Percentiles rank a stretch among this genome's conserved stretches.
Conservation (phyloP, 1,284 basidiomycete genomes). For the Ceratobasidium sp. region DNA sequence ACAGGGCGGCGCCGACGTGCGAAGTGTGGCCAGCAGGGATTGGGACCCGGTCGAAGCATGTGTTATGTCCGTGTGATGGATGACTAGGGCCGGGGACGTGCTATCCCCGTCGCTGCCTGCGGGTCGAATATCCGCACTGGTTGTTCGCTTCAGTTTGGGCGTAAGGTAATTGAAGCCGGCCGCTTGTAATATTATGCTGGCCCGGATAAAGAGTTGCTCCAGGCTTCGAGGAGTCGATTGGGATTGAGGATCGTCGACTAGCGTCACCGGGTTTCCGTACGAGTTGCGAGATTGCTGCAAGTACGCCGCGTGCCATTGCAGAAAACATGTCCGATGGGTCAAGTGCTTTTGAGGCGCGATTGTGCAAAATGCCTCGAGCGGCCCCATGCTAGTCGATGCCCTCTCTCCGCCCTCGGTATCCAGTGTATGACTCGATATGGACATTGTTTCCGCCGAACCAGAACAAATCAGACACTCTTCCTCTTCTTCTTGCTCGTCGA, state of each 20-base stretch:
- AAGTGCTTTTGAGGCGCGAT: conserved; percentile 49
- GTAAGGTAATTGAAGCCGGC: conserved; percentile 33
- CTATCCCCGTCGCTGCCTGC: not conserved
- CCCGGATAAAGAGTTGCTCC: conserved; percentile 31
- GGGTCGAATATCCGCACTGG: not conserved
- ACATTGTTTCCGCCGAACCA: conserved; percentile 47
- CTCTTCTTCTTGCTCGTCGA: conserved; percentile 47
- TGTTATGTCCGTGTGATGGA: conserved; percentile 7
- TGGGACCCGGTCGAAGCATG: not conserved
- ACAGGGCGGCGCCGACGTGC: conserved; percentile 37
- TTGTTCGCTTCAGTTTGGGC: conserved; percentile 30
- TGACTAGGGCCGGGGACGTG: not conserved
- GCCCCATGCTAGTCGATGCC: conserved; percentile 42
- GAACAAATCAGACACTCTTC: conserved; percentile 50
- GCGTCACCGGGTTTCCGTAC: conserved; percentile 11
- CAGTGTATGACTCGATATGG: conserved; percentile 41
- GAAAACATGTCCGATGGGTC: conserved; percentile 49
- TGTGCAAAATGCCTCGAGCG: conserved; percentile 50
- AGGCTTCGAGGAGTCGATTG: conserved; percentile 7
- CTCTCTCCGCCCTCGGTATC: conserved; percentile 1
- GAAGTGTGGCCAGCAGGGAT: conserved; percentile 30
- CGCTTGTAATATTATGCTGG: conserved; percentile 28
- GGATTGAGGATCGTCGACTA: not conserved
- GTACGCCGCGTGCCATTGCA: conserved; percentile 49
- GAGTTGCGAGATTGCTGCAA: conserved; percentile 43